Evolutionary conservation across 306 rosid species (phyloP).

Genomic region (Trifolium dubium): DNA sequence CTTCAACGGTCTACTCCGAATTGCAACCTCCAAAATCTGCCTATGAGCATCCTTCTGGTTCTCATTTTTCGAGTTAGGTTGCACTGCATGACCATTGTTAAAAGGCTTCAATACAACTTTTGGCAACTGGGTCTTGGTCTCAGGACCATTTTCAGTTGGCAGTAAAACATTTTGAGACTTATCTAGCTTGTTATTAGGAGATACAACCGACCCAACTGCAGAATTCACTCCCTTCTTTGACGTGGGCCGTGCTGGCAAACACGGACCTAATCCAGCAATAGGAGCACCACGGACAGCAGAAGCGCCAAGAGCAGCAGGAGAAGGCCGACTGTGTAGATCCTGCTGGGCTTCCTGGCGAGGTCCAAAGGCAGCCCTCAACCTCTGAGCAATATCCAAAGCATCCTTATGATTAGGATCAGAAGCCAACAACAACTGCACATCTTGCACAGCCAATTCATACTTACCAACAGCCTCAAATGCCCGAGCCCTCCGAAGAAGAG

Average conservation of each 20-base stretch:
- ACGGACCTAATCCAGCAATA: constrained; percentile 83
- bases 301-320: constrained; percentile 98
- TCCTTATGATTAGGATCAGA: constrained; percentile 76
- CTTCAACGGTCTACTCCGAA: constrained; percentile 67
- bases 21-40: constrained; percentile 44
- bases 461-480: constrained; percentile 84
- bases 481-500: constrained; percentile 85
- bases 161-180: constrained; percentile 53
- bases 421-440: constrained; percentile 74
- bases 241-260: constrained; percentile 75
- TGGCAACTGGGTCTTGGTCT: constrained; percentile 57
- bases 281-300: constrained; percentile 97
- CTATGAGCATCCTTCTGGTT: constrained; percentile 55
- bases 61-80: constrained; percentile 42
- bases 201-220: constrained; percentile 45
- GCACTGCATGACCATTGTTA: constrained; percentile 55
- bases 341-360: constrained; percentile 88
- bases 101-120: constrained; percentile 75
- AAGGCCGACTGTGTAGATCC: constrained; percentile 98
- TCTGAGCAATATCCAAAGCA: constrained; percentile 83
- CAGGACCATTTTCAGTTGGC: constrained; percentile 68
- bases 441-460: constrained; percentile 85
- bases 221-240: constrained; percentile 61
- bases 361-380: constrained; percentile 75
- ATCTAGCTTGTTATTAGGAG: constrained; percentile 59